These are phyloP conservation scores for Rhodamnia argentea DNA, from an alignment of 345 rosid genomes.

Conservation along the genomic window DNA sequence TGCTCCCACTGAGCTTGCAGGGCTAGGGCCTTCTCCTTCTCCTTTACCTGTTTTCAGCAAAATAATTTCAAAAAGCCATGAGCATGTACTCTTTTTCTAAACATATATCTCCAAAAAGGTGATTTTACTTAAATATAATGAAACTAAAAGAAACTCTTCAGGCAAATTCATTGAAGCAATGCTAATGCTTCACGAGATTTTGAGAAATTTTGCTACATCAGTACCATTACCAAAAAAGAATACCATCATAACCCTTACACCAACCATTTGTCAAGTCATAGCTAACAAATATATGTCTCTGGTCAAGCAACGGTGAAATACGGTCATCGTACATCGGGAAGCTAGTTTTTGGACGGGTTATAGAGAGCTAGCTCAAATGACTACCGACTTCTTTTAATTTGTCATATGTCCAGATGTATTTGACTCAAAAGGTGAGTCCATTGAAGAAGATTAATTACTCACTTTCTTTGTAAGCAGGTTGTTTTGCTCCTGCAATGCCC, in stretches of 20 bases:
- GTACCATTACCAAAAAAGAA: not conserved
- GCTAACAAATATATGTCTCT: not conserved
- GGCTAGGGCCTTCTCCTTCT: not conserved
- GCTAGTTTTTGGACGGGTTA: not conserved
- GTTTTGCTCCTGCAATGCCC: slow-evolving; percentile 21
- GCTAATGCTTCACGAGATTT: not conserved
- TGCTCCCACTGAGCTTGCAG: not conserved
- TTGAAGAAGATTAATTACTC: not conserved
- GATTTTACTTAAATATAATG: not conserved
- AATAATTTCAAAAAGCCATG: not conserved
- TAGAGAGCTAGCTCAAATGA: not conserved
- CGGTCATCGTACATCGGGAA: not conserved
- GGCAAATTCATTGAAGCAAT: not conserved
- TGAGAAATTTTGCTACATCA: not conserved
- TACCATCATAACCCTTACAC: not conserved
- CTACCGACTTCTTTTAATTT: not conserved
- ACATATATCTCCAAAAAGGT: not conserved
- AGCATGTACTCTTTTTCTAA: not conserved
- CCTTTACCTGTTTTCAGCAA: not conserved
- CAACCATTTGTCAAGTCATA: not conserved
- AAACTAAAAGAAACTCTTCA: not conserved
- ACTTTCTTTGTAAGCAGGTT: slow-evolving; percentile 15
- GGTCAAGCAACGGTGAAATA: not conserved
- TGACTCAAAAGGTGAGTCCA: not conserved
- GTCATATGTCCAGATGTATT: not conserved